These are phyloP conservation scores for Aotearoamyces nothofagi DNA, from an alignment of 2,329 filamentous ascomycete genomes.

Conservation along the genomic window DNA sequence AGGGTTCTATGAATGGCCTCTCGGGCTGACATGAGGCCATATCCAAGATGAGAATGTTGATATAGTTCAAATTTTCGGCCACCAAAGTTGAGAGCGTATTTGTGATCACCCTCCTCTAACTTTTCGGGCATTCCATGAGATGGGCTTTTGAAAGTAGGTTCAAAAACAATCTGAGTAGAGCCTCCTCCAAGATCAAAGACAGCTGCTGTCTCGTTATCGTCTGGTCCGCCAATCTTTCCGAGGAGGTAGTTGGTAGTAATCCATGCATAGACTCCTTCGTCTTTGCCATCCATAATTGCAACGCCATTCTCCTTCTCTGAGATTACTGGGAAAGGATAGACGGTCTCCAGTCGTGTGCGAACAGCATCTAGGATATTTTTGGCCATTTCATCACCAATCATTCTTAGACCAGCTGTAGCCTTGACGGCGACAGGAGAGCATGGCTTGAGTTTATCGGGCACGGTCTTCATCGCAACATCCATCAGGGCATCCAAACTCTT, in stretches of 20 bases:
- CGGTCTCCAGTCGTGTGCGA: constrained; percentile 65
- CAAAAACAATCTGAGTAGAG: constrained; percentile 96
- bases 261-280: constrained; percentile 98
- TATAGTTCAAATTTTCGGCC: constrained; percentile 86
- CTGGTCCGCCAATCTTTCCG: constrained; percentile 88
- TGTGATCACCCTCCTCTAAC: constrained; percentile 83
- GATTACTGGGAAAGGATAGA: constrained; percentile 90
- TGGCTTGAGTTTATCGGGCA: constrained; percentile 78
- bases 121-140: constrained; percentile 72
- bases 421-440: constrained; percentile 96
- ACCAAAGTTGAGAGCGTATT: constrained; percentile 82
- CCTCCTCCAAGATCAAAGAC: constrained; percentile 94
- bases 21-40: constrained; percentile 89
- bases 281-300: constrained; percentile 91
- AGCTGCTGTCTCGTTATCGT: constrained; percentile 80
- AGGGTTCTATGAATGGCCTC: constrained; percentile 69
- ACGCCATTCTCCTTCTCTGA: constrained; percentile 75
- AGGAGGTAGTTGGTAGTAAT: constrained; percentile 98
- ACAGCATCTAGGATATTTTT: constrained; percentile 77
- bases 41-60: constrained; percentile 95
- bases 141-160: constrained; percentile 75
- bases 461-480: constrained; percentile 67
- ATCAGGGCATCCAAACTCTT: constrained; percentile 79
- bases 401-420: constrained; percentile 83
- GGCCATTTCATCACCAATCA: constrained; percentile 70